Base-by-base conservation (phyloP, 805 yeast species). In the Kazachstania bromeliacearum region DNA sequence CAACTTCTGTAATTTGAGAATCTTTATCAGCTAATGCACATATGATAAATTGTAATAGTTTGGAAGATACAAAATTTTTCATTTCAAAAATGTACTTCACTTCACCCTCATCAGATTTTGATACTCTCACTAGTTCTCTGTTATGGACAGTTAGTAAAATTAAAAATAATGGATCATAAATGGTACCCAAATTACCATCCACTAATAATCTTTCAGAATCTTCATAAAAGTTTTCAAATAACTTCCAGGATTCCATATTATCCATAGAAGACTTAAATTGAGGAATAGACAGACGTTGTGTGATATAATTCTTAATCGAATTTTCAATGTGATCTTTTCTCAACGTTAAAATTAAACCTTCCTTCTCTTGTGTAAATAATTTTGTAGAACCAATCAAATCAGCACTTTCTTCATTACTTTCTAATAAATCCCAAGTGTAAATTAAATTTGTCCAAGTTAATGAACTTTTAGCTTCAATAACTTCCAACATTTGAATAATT, bases 111-210 rank as follows among this genome's bases (percentile, higher is more conserved):
- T 57, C 60, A 7, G 53, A 54, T 3, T 50, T 47, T 10, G 59
- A 38, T 16, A 14, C n/a, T 19, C 51, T 57, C 28, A 81, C 68
- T 22, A 82, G 60, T 42, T 81, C 88, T 4, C 74, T 77, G 46
- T 77, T 81, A 52, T 77, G 79, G 25, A 80, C 53, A 4, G 79
- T 57, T 41, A 78, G 51, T 37, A 80, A 62, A 41, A 84, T 54
- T 25, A 87, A 47, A 48, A 87, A 84, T 49, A 79, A 77, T n/a
- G 77, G 70, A 51, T 85, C 89, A 55, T 87, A 83, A 5, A 61
- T 44, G 0, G 64, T 53, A 13, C 44, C 42, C 2, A 44, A 23
- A n/a, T 30, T 22, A 7, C 34, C 36, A 12, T 35, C 32, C 18
- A 25, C 12, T 7, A 31, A 10, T 9, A 27, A 3, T 18, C 27